Evolutionary conservation across 768 basidiomycete genomes (phyloP), one percentile per base, ranked within the genome.

Genomic region (Amanita fuliginea): DNA sequence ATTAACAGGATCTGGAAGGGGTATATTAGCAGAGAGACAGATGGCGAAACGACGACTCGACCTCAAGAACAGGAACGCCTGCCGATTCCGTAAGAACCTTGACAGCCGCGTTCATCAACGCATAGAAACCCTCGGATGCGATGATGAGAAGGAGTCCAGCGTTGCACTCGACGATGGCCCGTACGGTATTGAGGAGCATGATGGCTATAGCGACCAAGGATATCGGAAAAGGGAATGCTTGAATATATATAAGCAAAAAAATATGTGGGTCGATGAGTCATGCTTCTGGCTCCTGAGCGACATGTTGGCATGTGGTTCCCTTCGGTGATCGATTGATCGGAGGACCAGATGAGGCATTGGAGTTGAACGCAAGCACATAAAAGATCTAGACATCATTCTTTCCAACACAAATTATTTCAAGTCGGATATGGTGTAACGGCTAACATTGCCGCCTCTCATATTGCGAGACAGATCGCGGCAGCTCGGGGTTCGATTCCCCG

Each of bases 401-500:
- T 24, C n/a, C n/a, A n/a, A n/a, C n/a, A 24, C 22, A 24, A 24
- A 24, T 24, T 24, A 24, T 24, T 24, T 24, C 22, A 19, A 24
- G 11, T 65, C 62, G 60, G 64, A 59, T 75, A 75, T 75, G 73
- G 74, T 74, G 73, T 74, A 75, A 75, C 56, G 73, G 74, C 70
- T 71, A 75, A 74, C 74, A 74, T 74, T 75, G 65, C 73, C 73
- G 73, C 74, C 74, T 74, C 62, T 75, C 72, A 74, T 28, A 9
- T 42, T n/a, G 47, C 8, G 30, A 14, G 14, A 18, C 6, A n/a
- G 16, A 36, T 8, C 64, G 72, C 73, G 71, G 71, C 67, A 73
- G 72, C 72, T 73, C 73, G 73, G 71, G 72, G 71, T 73, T 74
- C 72, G 72, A 73, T 69, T 73, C 71, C 72, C 71, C 71, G 71